Evolutionary conservation across 768 basidiomycete species (phyloP).

Genomic region (Boletellus emodensis): DNA sequence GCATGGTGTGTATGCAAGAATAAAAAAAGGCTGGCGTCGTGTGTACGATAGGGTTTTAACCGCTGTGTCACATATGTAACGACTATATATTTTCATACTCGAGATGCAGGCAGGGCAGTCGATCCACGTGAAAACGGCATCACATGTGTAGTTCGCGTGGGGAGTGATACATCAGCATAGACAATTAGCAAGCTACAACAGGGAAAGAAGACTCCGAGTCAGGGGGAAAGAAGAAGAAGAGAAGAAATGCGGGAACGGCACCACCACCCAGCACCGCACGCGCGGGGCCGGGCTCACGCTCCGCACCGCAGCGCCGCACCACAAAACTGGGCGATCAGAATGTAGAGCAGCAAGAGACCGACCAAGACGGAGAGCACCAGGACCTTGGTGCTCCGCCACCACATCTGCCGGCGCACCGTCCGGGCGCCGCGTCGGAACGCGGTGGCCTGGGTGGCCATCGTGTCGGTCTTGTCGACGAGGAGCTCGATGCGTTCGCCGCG

Average conservation of each 20-base stretch:
- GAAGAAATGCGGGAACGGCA: too few relatives aligned
- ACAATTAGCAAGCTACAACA: slow-evolving; percentile 9
- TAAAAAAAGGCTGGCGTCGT: too few relatives aligned
- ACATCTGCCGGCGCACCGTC: slow-evolving; percentile 79
- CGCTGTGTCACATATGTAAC: too few relatives aligned
- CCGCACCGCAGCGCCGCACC: slow-evolving; percentile 74
- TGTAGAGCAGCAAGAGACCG: slow-evolving; percentile 69
- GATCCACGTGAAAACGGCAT: too few relatives aligned
- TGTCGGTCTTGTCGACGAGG: slow-evolving; percentile 95
- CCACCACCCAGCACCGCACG: too few relatives aligned
- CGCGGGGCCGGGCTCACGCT: not conserved
- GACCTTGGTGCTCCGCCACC: slow-evolving; percentile 81
- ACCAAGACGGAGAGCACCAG: slow-evolving; percentile 66
- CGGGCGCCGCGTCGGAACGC: slow-evolving; percentile 89
- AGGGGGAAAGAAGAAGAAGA: too few relatives aligned
- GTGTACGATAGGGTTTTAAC: too few relatives aligned
- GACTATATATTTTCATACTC: too few relatives aligned
- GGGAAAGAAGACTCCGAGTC: not conserved
- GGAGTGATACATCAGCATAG: slow-evolving; percentile 8
- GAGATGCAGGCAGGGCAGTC: too few relatives aligned
- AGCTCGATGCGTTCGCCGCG: slow-evolving; percentile 95
- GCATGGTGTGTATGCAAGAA: too few relatives aligned
- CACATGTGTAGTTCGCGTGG: too few relatives aligned
- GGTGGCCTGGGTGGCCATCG: slow-evolving; percentile 89
- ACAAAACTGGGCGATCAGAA: slow-evolving; percentile 87